Base-by-base conservation (phyloP, 768 basidiomycete genomes). In the Paxillus rubicundulus region DNA sequence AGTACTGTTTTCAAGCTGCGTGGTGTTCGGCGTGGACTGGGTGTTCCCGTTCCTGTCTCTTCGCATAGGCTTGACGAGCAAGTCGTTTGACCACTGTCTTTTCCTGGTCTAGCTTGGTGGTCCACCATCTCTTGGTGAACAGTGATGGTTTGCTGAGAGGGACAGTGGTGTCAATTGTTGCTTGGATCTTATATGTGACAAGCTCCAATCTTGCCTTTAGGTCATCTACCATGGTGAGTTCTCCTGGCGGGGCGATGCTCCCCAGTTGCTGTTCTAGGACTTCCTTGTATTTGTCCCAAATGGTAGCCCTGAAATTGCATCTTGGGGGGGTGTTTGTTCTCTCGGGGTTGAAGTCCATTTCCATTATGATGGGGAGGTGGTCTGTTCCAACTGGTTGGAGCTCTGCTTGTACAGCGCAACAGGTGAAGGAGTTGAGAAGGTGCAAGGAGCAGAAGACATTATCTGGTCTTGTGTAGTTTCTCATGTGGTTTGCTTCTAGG, bases 61-160 rank as follows among this genome's bases (percentile, higher is more conserved):
- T 47, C 0, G 39, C 45, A 18, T 53, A 48, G 0, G 65, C 28
- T 0, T 47, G 20, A 0, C 52, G 33, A 3, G 58, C 53, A 14
- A 67, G 32, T 1, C 2, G 18, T 43, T 57, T 52, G 5, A 62
- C 54, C 0, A 56, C n/a, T n/a, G 47, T 5, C 58, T 33, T 13
- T 60, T 60, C 20, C 59, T 32, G 0, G 55, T 47, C 47, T 3
- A 77, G 68, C 0, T 70, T 69, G 12, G 53, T 43, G 10, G 47
- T 62, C 69, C 65, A 76, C 74, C 72, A 75, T 2, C 62, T 18
- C 34, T 72, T 73, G 2, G 53, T 24, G 48, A 62, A 62, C 1
- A 62, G 65, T 2, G 48, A 54, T 1, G 61, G 59, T 24, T 56
- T 50, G 1, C 54, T 21, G 2, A 43, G 17, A 0, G 68, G 70